A percentile compares a stretch with the other conserved stretches of the same genome.
Evolutionary conservation across 768 basidiomycete species (phyloP).

Genomic region (Termitomyces titanicus): DNA sequence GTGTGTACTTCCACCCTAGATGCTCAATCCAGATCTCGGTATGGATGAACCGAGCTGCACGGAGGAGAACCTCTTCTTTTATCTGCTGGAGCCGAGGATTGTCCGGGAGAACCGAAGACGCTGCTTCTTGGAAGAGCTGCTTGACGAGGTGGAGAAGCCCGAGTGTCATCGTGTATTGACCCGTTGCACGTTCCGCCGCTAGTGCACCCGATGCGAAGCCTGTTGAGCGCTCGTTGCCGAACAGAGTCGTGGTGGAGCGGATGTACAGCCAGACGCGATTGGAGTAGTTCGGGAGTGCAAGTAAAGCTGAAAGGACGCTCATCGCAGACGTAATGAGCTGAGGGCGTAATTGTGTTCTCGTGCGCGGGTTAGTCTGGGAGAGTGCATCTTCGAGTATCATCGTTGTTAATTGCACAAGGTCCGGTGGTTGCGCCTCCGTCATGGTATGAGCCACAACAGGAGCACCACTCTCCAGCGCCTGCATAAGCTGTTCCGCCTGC

Average conservation of each 20-base stretch:
- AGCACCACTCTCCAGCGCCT: conserved; percentile 57
- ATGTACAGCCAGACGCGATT: conserved; percentile 87
- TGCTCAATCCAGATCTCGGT: conserved; percentile 88
- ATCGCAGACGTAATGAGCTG: conserved; percentile 77
- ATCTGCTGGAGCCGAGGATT: conserved; percentile 62
- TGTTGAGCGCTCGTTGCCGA: conserved; percentile 56
- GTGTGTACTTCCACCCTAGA: conserved; percentile 80
- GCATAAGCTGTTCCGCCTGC: conserved; percentile 63
- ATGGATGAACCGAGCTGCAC: conserved; percentile 76
- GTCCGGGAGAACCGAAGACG: conserved; percentile 51
- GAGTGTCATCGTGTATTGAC: conserved; percentile 80
- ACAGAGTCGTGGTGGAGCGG: conserved; percentile 72
- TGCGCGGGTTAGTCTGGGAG: conserved; percentile 42
- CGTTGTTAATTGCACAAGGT: conserved; percentile 75
- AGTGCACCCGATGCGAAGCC: conserved; percentile 66
- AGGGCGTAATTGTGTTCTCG: conserved; percentile 41
- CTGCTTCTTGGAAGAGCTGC: conserved; percentile 71
- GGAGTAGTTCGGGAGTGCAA: conserved; percentile 72
- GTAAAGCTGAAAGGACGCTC: conserved; percentile 74
- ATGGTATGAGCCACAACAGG: conserved; percentile 50
- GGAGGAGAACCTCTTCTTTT: conserved; percentile 81
- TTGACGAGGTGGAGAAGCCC: conserved; percentile 75
- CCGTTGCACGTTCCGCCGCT: conserved; percentile 64
- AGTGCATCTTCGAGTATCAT: conserved; percentile 81
- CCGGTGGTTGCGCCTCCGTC: conserved; percentile 54